Evolutionary conservation across 805 yeast genomes (phyloP).

Genomic region (Candida saitoana): DNA sequence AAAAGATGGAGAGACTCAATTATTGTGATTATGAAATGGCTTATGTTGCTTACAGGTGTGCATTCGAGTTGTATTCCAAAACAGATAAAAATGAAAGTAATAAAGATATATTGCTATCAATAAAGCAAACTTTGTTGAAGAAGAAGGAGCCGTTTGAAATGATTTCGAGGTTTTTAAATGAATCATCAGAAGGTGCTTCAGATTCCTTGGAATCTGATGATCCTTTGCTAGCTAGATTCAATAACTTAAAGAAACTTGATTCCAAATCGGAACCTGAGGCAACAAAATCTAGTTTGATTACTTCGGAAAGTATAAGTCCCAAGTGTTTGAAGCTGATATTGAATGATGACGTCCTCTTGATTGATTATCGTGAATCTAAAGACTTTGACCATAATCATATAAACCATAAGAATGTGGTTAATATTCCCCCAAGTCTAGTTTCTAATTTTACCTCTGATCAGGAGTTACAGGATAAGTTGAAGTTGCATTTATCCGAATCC

Average conservation of each 20-base stretch:
- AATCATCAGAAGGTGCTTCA: not conserved
- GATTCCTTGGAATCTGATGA: conserved; percentile 10
- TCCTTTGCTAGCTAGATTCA: conserved; percentile 24
- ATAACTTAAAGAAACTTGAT: conserved; percentile 11
- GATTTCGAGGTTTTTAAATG: not conserved
- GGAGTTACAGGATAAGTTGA: conserved; percentile 64
- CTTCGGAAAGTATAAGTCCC: conserved; percentile 13
- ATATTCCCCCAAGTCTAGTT: conserved; percentile 60
- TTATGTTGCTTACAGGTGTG: conserved; percentile 21
- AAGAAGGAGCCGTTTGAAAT: conserved; percentile 3
- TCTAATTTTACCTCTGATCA: conserved; percentile 45
- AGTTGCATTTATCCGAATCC: conserved; percentile 49
- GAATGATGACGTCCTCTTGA: conserved; percentile 41
- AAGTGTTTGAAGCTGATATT: conserved; percentile 14
- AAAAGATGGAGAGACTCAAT: conserved; percentile 22
- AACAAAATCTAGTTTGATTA: not conserved
- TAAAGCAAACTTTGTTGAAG: conserved; percentile 12
- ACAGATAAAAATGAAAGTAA: conserved; percentile 9
- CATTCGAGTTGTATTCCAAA: conserved; percentile 11
- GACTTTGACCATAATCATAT: conserved; percentile 66
- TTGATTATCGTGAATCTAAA: conserved; percentile 65
- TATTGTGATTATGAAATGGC: conserved; percentile 38
- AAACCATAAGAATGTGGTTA: conserved; percentile 52
- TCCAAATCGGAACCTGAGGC: conserved; percentile 1
- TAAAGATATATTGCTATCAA: conserved; percentile 14